Base-by-base conservation (phyloP, 306 rosid species). In the Datisca glomerata region DNA sequence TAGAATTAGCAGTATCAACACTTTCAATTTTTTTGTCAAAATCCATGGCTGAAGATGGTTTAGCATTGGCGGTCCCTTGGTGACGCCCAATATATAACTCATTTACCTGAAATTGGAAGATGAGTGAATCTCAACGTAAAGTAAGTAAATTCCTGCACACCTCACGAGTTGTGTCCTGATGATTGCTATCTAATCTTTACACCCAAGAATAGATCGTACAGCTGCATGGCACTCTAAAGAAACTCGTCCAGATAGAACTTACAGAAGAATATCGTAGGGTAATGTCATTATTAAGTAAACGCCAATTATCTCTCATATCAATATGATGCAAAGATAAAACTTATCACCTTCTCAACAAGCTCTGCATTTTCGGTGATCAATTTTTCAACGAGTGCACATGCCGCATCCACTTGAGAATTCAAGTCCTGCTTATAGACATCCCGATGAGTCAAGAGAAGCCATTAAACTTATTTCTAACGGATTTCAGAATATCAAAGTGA, bases 311-410 rank as follows among this genome's bases (percentile, higher is more conserved):
- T 46, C 19, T 20, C 16, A 11, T 21, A 8, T 5, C 27, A 24
- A 13, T 58, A 49, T 43, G 12, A 21, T 8, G n/a, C n/a, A n/a
- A 10, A 21, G 23, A 10, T 20, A 16, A 11, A 5, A 27, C 33
- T 13, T 8, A 41, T 56, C 52, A 89, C 97, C 91, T 89, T 89
- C 70, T 81, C 97, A 74, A 80, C 78, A 54, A 89, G 95, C 43
- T 74, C 93, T 0, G 81, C 84, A 60, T 89, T 89, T 69, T 89
- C 97, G 7, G 65, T 24, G 29, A 66, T 59, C 66, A 89, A 62
- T 61, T 66, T 80, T 49, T 80, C 95, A 51, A 89, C 80, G 46
- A 79, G 43, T 25, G 45, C 25, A 57, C 34, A 47, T 27, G 94
- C 80, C 36, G 78, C 77, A 58, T 79, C 94, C 39, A 74, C 64